These are phyloP conservation scores for Drechmeria coniospora DNA, from an alignment of 2,329 filamentous ascomycete genomes.

Conservation along the genomic window DNA sequence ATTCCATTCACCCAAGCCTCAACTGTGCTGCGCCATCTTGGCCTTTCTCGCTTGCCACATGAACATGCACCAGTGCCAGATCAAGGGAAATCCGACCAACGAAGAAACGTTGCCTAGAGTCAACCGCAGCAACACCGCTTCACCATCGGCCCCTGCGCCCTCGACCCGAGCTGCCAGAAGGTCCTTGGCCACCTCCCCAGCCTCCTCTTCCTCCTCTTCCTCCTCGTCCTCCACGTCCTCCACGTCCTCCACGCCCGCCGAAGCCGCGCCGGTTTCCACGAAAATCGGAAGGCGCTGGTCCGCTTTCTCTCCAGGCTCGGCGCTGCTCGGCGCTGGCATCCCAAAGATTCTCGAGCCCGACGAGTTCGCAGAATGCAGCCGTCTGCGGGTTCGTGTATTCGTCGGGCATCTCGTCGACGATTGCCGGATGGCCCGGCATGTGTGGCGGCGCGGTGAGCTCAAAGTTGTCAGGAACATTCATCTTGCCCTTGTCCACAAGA, in stretches of 20 bases:
- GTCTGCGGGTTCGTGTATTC: conserved; percentile 88
- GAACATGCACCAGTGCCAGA: no score
- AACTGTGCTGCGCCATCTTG: no score
- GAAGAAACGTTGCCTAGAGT: no score
- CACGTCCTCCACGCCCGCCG: conserved; percentile 20
- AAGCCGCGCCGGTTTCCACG: conserved; percentile 17
- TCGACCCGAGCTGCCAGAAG: background rate
- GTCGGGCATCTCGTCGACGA: conserved; percentile 45
- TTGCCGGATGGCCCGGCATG: conserved; percentile 38
- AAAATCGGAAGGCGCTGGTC: conserved; percentile 31
- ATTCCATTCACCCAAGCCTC: no score
- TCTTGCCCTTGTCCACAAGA: conserved; percentile 43
- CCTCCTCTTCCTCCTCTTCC: conserved; percentile 12
- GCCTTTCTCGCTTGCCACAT: no score
- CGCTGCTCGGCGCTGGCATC: conserved; percentile 59
- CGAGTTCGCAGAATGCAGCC: conserved; percentile 58
- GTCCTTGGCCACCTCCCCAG: conserved; percentile 7
- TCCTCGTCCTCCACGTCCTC: conserved; percentile 19
- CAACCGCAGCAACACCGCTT: no score
- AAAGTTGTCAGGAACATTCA: conserved; percentile 69
- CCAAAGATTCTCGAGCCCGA: conserved; percentile 65
- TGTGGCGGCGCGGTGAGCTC: conserved; percentile 58
- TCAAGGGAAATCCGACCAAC: no score
- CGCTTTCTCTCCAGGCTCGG: conserved; percentile 37
- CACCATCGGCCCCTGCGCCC: background rate